Evolutionary conservation across 352 stramenopile species (phyloP).

Genomic region (Phytophthora melonis): DNA sequence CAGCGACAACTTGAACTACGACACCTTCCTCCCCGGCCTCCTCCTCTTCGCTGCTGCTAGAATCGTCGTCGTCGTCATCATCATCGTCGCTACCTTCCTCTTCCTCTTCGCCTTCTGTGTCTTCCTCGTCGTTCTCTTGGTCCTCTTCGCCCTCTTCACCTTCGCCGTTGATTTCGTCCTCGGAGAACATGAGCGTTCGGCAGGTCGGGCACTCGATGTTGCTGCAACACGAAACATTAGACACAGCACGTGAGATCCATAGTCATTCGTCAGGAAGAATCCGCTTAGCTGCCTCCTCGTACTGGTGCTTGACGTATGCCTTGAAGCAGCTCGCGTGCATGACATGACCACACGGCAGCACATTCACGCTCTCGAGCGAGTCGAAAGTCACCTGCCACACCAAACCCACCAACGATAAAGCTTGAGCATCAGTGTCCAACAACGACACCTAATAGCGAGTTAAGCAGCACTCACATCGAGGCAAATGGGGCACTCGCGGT

Average conservation of each 20-base stretch:
- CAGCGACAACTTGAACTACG: constrained; percentile 22
- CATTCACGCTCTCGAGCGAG: constrained; percentile 74
- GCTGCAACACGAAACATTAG: constrained; percentile 31
- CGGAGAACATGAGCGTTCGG: constrained; percentile 59
- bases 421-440: background rate
- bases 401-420: constrained; percentile 9
- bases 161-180: constrained; percentile 39
- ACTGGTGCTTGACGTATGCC: constrained; percentile 71
- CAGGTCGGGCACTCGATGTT: constrained; percentile 74
- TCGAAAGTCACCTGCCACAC: constrained; percentile 69
- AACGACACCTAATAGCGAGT: background rate
- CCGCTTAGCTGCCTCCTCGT: constrained; percentile 14
- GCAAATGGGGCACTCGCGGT: constrained; percentile 85
- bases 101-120: constrained; percentile 23
- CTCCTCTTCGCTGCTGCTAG: constrained; percentile 34
- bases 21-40: constrained; percentile 28
- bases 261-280: background rate
- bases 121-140: constrained; percentile 21
- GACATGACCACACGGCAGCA: constrained; percentile 81
- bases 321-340: constrained; percentile 77
- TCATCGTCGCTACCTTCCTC: background rate
- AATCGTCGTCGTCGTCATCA: constrained; percentile 22
- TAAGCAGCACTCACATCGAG: constrained; percentile 54
- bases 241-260: constrained; percentile 17
- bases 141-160: constrained; percentile 21